Evolutionary conservation across 2,329 filamentous ascomycete species (phyloP).

Genomic region (Incumbomyces lentus): DNA sequence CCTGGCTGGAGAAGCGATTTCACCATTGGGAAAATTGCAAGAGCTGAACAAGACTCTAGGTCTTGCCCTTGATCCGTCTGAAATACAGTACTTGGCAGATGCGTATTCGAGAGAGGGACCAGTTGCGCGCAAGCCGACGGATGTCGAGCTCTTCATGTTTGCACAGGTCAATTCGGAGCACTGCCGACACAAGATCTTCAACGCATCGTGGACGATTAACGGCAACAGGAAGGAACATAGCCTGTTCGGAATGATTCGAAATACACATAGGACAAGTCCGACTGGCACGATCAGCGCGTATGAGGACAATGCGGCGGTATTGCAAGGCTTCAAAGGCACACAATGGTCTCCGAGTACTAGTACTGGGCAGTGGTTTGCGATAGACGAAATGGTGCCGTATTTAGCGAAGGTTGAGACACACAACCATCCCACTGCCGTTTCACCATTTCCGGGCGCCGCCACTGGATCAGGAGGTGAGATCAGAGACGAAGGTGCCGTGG

Average conservation of each 20-base stretch:
- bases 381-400: slow-evolving; percentile 76
- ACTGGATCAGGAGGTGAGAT: slow-evolving; percentile 95
- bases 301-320: slow-evolving; percentile 93
- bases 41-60: slow-evolving; percentile 77
- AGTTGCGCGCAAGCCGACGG: slow-evolving; percentile 57
- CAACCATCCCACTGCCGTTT: slow-evolving; percentile 94
- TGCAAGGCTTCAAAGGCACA: slow-evolving; percentile 59
- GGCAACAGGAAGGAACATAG: slow-evolving; percentile 67
- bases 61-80: slow-evolving; percentile 73
- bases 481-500: slow-evolving; percentile 87
- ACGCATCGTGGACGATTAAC: slow-evolving; percentile 91
- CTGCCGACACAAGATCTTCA: slow-evolving; percentile 83
- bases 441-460: slow-evolving; percentile 82
- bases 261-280: slow-evolving; percentile 72
- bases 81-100: slow-evolving; percentile 91
- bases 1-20: slow-evolving; percentile 54
- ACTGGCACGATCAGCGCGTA: slow-evolving; percentile 88
- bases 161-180: slow-evolving; percentile 98
- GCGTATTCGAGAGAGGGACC: slow-evolving; percentile 57
- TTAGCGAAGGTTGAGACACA: slow-evolving; percentile 95
- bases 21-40: slow-evolving; percentile 61
- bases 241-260: slow-evolving; percentile 91
- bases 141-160: slow-evolving; percentile 98
- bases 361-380: slow-evolving; percentile 79
- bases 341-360: slow-evolving; percentile 83